phyloP scores from a whole-genome alignment of 352 stramenopile genomes.

The Pythium brassicae region DNA sequence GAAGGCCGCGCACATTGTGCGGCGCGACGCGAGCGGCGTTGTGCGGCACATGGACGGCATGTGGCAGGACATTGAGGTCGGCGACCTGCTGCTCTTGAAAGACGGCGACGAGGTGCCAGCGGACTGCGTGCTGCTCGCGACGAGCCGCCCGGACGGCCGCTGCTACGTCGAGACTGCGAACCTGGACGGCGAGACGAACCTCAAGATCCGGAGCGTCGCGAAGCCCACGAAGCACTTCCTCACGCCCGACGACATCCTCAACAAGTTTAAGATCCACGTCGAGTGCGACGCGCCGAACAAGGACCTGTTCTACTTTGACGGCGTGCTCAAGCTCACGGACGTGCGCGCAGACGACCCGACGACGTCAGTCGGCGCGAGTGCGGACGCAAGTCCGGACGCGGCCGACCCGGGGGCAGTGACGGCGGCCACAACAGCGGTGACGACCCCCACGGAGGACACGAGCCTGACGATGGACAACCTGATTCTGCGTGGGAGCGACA shows the following conservation, averaged over 20 bases:
- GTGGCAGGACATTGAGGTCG: slow-evolving; percentile 85
- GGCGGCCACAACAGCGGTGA: slow-evolving; percentile 6
- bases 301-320: slow-evolving; percentile 85
- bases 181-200: slow-evolving; percentile 84
- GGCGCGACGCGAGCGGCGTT: slow-evolving; percentile 41
- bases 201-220: slow-evolving; percentile 82
- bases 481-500: slow-evolving; percentile 81
- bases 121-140: slow-evolving; percentile 78
- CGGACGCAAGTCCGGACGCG: too few species aligned
- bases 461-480: slow-evolving; percentile 88
- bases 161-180: slow-evolving; percentile 88
- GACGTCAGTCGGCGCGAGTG: neutral
- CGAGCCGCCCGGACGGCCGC: slow-evolving; percentile 62
- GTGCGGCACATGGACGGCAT: slow-evolving; percentile 67
- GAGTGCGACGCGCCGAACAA: slow-evolving; percentile 82
- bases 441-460: slow-evolving; percentile 18
- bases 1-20: slow-evolving; percentile 70
- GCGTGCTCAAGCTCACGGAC: slow-evolving; percentile 40
- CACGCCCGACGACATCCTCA: slow-evolving; percentile 67
- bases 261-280: slow-evolving; percentile 58
- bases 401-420: neutral
- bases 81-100: slow-evolving; percentile 79
- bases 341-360: slow-evolving; percentile 21
- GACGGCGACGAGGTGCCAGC: slow-evolving; percentile 78
- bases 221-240: slow-evolving; percentile 76